A percentile compares a stretch with the other conserved stretches of the same genome.
phyloP scores from a whole-genome alignment of 345 rosid species.

The Aegle marmelos region DNA sequence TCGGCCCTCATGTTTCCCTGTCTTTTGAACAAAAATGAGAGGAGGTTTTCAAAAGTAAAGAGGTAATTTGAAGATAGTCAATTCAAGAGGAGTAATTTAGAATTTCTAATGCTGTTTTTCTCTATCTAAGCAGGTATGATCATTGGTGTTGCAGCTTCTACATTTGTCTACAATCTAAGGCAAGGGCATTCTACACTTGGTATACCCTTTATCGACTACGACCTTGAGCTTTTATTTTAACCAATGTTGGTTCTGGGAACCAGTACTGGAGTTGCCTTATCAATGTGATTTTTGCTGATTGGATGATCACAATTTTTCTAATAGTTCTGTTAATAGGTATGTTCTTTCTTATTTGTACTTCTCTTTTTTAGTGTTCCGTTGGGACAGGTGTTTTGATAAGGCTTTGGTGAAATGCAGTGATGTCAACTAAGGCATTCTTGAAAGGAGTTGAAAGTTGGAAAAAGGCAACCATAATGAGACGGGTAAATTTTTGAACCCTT shows the following conservation, averaged over 20 bases:
- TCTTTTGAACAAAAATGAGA: no score
- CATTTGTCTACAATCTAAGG: background rate
- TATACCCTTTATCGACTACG: constrained; percentile 45
- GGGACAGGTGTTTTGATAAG: background rate
- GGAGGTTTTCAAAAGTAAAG: no score
- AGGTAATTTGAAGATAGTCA: no score
- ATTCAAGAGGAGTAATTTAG: no score
- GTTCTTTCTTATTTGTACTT: background rate
- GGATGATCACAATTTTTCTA: constrained; percentile 50
- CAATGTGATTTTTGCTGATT: constrained; percentile 45
- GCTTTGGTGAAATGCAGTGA: constrained; percentile 18
- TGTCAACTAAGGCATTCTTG: constrained; percentile 41
- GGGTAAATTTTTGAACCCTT: constrained; percentile 17
- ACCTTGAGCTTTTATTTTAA: constrained; percentile 43
- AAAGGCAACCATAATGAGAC: constrained; percentile 34
- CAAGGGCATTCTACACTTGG: constrained; percentile 49
- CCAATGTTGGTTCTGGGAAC: constrained; percentile 46
- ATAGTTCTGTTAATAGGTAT: constrained; percentile 38
- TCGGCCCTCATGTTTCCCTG: no score
- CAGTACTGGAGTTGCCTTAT: constrained; percentile 43
- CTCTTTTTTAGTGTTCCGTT: background rate
- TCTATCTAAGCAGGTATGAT: background rate
- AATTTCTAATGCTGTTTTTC: no score
- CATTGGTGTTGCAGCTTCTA: background rate
- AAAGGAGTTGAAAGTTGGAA: constrained; percentile 53